Evolutionary conservation across 805 yeast genomes (phyloP).

Genomic region (Ogataea philodendri): DNA sequence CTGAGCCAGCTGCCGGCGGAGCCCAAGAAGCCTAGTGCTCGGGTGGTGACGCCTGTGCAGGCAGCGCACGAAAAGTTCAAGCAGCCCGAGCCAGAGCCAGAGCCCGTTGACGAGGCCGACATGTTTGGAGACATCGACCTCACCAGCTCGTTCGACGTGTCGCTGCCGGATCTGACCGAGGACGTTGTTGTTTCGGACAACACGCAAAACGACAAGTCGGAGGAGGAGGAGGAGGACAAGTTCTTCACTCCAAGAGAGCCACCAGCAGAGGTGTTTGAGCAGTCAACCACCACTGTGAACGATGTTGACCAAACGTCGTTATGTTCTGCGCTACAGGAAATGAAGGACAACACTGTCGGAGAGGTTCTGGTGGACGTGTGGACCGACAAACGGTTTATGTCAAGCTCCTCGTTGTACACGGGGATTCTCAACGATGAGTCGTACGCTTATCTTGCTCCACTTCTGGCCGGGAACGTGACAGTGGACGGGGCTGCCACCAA

Average conservation of each 20-base stretch:
- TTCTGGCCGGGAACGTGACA: constrained; percentile 29
- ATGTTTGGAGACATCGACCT: constrained; percentile 19
- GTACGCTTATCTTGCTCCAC: constrained; percentile 42
- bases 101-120: constrained; percentile 10
- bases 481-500: constrained; percentile 1
- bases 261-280: constrained; percentile 13
- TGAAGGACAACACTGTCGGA: constrained; percentile 21
- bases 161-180: constrained; percentile 17
- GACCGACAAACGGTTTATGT: constrained; percentile 14
- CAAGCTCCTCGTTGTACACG: constrained; percentile 19
- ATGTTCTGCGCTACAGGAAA: constrained; percentile 29
- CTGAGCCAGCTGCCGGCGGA: not conserved
- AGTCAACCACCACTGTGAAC: not conserved
- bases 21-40: constrained; percentile 2
- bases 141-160: constrained; percentile 17
- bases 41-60: constrained; percentile 6
- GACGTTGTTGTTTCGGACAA: constrained; percentile 7
- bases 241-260: constrained; percentile 23
- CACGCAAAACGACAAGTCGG: constrained; percentile 11
- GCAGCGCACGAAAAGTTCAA: constrained; percentile 10
- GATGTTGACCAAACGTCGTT: constrained; percentile 22
- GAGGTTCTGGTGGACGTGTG: constrained; percentile 19
- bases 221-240: constrained; percentile 8
- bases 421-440: constrained; percentile 37
- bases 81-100: not conserved